Evolutionary conservation across 306 rosid species (phyloP).

Genomic region (Biancaea sappan): DNA sequence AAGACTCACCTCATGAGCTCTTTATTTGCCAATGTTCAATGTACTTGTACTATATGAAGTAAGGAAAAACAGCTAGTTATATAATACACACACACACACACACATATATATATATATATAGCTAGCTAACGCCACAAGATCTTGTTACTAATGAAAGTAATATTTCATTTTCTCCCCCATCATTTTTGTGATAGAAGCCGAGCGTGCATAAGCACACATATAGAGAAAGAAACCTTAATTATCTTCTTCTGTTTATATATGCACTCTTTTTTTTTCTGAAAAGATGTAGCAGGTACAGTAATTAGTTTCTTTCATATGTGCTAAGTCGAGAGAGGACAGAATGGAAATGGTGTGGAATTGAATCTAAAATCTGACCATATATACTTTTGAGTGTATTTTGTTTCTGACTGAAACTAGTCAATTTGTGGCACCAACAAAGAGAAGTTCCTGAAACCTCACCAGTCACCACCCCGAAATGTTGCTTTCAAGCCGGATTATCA

Average conservation of each 20-base stretch:
- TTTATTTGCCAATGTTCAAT: no score
- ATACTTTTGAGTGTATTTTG: neutral
- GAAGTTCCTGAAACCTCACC: neutral
- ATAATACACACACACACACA: no score
- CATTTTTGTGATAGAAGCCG: neutral
- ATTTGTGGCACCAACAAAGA: neutral
- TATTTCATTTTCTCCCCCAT: neutral
- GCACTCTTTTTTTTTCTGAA: no score
- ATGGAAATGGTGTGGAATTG: neutral
- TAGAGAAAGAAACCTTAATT: neutral
- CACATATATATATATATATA: no score
- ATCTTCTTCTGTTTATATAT: no score
- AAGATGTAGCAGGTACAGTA: no score
- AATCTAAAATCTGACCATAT: neutral
- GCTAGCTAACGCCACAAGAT: no score
- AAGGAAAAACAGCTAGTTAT: no score
- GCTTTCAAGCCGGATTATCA: slow-evolving; percentile 21
- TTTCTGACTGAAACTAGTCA: slow-evolving; percentile 11
- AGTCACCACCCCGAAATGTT: slow-evolving; percentile 5
- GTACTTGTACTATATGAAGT: no score
- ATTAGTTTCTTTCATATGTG: no score
- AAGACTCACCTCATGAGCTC: no score
- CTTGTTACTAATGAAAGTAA: neutral
- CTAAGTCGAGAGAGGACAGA: no score
- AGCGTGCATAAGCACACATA: neutral